Percentiles rank a stretch among this genome's conserved stretches.
These are phyloP conservation scores for Phytophthora sp. DNA, from an alignment of 352 stramenopile species.

Conservation along the genomic window DNA sequence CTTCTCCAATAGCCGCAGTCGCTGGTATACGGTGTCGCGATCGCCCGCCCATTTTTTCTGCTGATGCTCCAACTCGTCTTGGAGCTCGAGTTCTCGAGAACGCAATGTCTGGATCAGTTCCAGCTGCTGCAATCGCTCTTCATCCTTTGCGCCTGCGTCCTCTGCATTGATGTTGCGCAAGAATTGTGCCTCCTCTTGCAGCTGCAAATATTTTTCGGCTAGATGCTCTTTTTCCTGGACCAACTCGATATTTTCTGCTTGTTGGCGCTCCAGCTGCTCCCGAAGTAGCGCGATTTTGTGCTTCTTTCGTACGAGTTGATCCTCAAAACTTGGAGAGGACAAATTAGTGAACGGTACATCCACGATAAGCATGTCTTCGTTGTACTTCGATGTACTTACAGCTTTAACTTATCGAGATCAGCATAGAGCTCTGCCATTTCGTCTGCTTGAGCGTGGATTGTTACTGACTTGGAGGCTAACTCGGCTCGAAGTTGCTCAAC, in stretches of 20 bases:
- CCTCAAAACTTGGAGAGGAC: conserved; percentile 47
- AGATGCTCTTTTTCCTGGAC: conserved; percentile 61
- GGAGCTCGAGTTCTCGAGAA: conserved; percentile 52
- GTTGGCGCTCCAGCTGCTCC: conserved; percentile 50
- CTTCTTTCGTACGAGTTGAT: conserved; percentile 44
- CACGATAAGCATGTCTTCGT: too few species aligned
- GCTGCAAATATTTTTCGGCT: conserved; percentile 43
- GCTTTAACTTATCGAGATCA: conserved; percentile 61
- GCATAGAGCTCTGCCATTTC: conserved; percentile 64
- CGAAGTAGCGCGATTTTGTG: conserved; percentile 40
- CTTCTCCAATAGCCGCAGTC: conserved; percentile 61
- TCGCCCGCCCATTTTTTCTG: conserved; percentile 64
- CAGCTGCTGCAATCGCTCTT: conserved; percentile 61
- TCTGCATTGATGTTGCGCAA: conserved; percentile 54
- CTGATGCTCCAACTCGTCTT: conserved; percentile 62
- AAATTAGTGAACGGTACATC: too few species aligned
- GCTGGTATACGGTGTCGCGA: conserved; percentile 52
- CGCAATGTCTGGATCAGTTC: conserved; percentile 61
- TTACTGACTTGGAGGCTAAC: conserved; percentile 56
- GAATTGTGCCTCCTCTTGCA: conserved; percentile 68
- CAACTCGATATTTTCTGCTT: conserved; percentile 57
- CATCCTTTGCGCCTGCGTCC: conserved; percentile 56
- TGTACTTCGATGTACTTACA: conserved; percentile 17
- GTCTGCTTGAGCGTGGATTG: conserved; percentile 62
- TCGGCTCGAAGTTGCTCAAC: conserved; percentile 64